Evolutionary conservation across 257 asterid species (phyloP), one percentile per base, ranked within the genome.

Genomic region (Nicotiana paniculata): DNA sequence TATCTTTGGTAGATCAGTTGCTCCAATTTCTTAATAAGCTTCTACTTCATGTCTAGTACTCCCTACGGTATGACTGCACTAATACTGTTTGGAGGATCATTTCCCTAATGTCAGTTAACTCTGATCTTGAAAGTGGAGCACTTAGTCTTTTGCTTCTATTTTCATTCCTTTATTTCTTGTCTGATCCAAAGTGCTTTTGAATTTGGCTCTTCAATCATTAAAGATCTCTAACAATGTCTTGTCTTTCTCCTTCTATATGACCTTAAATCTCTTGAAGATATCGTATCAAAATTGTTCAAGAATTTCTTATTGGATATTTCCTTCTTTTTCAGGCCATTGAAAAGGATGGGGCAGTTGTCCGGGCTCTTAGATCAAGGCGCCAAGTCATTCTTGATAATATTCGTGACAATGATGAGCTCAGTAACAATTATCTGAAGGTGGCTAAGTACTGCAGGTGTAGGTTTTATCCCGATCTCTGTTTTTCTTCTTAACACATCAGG

Each of bases 321-420:
- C 81, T 81, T 80, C 33, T 65, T 32, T 64, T 65, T 64, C 97
- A 95, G 99, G 92, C 82, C 75, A 86, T 86, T 76, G 97, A 91
- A 83, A 89, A 89, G 57, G 98, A 89, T 85, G 98, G 97, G 82
- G 88, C 93, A 79, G 93, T 89, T 83, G 90, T 92, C 83, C 95
- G 90, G 85, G 90, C 91, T 79, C 86, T 93, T 87, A 91, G 89
- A 90, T 88, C 97, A 63, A 91, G 98, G 83, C 97, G 98, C 72
- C 98, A 93, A 89, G 92, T 92, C 86, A 85, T 93, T 86, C 99
- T 95, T 67, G 99, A 95, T 85, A 95, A 95, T 81, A 93, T 93
- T 77, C 99, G 98, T 58, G 98, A 95, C 88, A 95, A 95, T 81
- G 99, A 95, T 85, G 99, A 95, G 88, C 93, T 91, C 79, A 97